Conservation (phyloP, 805 yeast genomes). For the Metahyphopichia silvanorum region DNA sequence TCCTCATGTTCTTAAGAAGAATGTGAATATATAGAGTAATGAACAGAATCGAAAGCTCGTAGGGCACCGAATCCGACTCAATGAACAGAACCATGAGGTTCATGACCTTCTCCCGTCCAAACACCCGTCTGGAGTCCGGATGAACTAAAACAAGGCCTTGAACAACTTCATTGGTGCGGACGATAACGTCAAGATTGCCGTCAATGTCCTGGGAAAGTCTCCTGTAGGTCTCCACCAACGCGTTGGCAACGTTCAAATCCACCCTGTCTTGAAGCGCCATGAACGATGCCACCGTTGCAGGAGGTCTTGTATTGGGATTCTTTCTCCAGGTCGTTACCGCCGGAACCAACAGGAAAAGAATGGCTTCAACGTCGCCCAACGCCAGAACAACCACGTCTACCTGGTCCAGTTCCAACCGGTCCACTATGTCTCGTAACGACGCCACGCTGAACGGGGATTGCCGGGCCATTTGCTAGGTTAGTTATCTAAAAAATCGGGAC, state of each 20-base stretch:
- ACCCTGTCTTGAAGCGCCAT: conserved; percentile 47
- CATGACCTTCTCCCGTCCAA: conserved; percentile 42
- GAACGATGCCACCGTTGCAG: neutral
- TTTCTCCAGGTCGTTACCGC: conserved; percentile 8
- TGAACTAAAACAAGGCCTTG: conserved; percentile 65
- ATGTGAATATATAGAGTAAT: conserved; percentile 58
- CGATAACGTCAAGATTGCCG: conserved; percentile 7
- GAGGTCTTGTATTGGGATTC: neutral
- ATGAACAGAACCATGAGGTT: conserved; percentile 16
- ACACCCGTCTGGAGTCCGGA: conserved; percentile 49
- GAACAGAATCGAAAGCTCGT: conserved; percentile 25
- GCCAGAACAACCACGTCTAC: conserved; percentile 10
- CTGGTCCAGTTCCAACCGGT: conserved; percentile 11
- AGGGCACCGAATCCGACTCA: neutral
- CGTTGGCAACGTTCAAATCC: conserved; percentile 46
- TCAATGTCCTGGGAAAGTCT: conserved; percentile 3
- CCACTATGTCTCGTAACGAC: conserved; percentile 13
- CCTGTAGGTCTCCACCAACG: conserved; percentile 19
- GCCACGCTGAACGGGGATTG: too few relatives aligned
- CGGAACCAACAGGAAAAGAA: conserved; percentile 16
- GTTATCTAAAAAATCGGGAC: too few relatives aligned
- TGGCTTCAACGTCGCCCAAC: conserved; percentile 11
- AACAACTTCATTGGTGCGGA: conserved; percentile 34
- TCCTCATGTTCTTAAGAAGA: conserved; percentile 53
- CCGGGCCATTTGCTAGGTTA: too few relatives aligned